Conservation (phyloP, 441 rosid genomes). For the Croton setiger region DNA sequence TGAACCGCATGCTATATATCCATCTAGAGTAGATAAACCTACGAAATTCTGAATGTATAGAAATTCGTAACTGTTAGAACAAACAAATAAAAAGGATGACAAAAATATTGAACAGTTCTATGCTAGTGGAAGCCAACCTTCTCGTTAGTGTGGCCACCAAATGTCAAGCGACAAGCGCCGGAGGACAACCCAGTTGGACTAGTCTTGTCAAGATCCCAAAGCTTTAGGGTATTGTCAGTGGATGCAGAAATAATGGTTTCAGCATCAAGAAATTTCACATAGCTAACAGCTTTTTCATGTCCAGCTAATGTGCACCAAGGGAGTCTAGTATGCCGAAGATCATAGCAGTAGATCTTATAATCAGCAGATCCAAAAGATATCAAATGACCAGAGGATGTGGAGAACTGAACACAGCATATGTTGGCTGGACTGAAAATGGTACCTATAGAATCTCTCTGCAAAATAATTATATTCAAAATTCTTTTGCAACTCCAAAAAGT, state of each 20-base stretch:
- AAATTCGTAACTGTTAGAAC: conserved; percentile 21
- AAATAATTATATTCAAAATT: conserved; percentile 2
- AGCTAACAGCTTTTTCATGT: conserved; percentile 81
- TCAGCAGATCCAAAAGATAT: conserved; percentile 79
- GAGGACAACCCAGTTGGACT: conserved; percentile 41
- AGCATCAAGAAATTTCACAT: conserved; percentile 75
- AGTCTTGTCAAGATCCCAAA: conserved; percentile 68
- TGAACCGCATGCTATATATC: conserved; percentile 81
- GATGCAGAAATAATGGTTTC: conserved; percentile 78
- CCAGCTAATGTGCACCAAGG: conserved; percentile 73
- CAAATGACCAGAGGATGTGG: conserved; percentile 51
- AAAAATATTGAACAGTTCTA: conserved; percentile 6
- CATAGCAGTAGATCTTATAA: conserved; percentile 69
- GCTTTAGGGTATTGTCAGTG: conserved; percentile 79
- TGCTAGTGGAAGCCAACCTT: conserved; percentile 41
- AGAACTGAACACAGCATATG: conserved; percentile 75
- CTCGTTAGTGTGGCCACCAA: conserved; percentile 67
- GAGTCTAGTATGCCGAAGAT: conserved; percentile 61
- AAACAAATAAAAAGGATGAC: conserved; percentile 1
- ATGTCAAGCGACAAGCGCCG: conserved; percentile 55
- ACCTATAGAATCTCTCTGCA: conserved; percentile 52
- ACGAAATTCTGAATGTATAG: conserved; percentile 64
- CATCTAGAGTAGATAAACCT: conserved; percentile 72
- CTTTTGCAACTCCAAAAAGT: too few species aligned
- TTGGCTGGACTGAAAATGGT: conserved; percentile 62